Evolutionary conservation across 257 asterid genomes (phyloP), one percentile per base, ranked within the genome.

Genomic region (Rubia yunnanensis): DNA sequence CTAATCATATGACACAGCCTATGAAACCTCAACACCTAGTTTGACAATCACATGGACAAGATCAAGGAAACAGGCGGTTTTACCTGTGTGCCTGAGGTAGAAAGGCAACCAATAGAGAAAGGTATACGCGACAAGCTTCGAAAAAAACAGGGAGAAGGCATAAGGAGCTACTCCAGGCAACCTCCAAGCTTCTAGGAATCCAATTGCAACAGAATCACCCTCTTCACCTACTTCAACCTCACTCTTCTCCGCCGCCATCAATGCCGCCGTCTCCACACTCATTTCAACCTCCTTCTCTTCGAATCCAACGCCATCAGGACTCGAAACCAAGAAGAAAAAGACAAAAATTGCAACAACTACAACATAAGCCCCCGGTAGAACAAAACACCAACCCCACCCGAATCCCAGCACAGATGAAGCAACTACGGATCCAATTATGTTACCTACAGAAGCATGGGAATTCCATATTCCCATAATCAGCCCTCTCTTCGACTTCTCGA

Each of bases 321-420:
- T 83, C 67, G 79, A 95, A 50, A 83, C 84, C 64, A 92, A 95
- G 74, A 92, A 92, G 53, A 82, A 69, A 79, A 74, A 86, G 27
- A 89, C 62, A 18, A 80, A 62, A 49, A 59, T 73, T 3, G 95
- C 87, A 49, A 73, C 71, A 28, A 84, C 2, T 72, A 89, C 49
- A 41, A 89, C 71, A 64, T 83, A 80, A 34, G 77, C 50, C 30
- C 98, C 97, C 4, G 99, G 99, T 58, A 89, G 73, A 27, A 92
- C 72, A 69, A 92, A 92, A 18, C 96, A 85, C 99, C 99, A 92
- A 15, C 99, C 99, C 97, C 99, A 94, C 14, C 99, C 99, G 11
- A 70, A 83, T 5, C 88, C 86, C 79, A 94, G 71, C 60, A 80
- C 86, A 23, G 95, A 83, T 3, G 99, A 89, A 66, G 99, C 99